Base-by-base conservation (phyloP, 140 eudicot genomes). In the Oenanthe javanica region DNA sequence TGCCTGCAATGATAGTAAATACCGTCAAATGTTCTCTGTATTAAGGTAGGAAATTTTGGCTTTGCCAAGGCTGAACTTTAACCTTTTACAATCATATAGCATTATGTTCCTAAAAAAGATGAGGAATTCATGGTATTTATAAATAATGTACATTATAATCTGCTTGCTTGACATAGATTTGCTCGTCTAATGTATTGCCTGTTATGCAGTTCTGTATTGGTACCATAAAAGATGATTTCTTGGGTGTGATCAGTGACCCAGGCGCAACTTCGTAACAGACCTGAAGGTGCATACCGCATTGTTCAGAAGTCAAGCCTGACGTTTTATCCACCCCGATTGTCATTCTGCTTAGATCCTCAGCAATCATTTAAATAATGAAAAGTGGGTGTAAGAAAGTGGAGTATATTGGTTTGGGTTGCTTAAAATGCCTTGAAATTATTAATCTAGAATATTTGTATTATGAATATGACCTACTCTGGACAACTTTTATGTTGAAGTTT, bases 211-310 rank as follows among this genome's bases (percentile, higher is more conserved):
- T 93, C 86, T 93, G 98, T 86, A 93, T 93, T 59, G 98, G 98
- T 40, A 93, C 98, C 63, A 94, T 94, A 27, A 94, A 94, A 80
- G 98, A 94, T 67, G 98, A 94, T 81, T 94, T 94, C 84, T 82
- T 94, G 88, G 98, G 97, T 27, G 97, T 92, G 75, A 94, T 91
- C 61, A 94, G 93, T 59, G 93, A 90, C 72, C 97, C 92, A 42
- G 45, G 45, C 45, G 45, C 45, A 50, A 84, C 86, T 63, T 81
- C 91, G 25, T 92, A 84, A 86, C 9, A 7, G 75, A 15, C 10
- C 3, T 23, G 71, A 4, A 43, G 77, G 40, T 6, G 11, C 18
- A 73, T 73, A 4, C 77, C 0, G 16, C 31, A 25, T 55, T 40
- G 52, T 21, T 46, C 14, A 27, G 57, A 46, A 73, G 19, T 45